A percentile compares a stretch with the other conserved stretches of the same genome.
Evolutionary conservation across 768 basidiomycete genomes (phyloP).

Genomic region (Naematelia aurantialba): DNA sequence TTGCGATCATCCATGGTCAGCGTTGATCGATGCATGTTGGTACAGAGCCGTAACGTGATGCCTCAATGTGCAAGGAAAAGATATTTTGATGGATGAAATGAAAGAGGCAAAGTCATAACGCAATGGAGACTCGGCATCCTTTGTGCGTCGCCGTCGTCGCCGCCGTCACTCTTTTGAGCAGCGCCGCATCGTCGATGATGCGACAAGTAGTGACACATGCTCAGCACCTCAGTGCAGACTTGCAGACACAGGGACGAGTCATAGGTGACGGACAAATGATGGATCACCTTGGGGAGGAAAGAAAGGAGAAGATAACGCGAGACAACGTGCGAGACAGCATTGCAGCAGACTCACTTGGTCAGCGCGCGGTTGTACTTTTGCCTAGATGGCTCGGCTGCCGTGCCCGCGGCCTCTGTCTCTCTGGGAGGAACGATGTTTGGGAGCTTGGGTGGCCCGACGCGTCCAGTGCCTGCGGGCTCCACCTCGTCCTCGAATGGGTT

Average conservation of each 20-base stretch:
- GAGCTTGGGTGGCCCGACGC: neutral
- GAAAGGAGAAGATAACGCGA: conserved; percentile 2
- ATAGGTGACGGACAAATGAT: neutral
- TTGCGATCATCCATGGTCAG: conserved; percentile 12
- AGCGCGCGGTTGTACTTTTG: conserved; percentile 20
- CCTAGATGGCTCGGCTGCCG: conserved; percentile 16
- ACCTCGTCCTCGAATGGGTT: conserved; percentile 34
- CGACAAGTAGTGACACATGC: too few species aligned
- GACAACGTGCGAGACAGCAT: neutral
- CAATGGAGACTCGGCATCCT: conserved; percentile 3
- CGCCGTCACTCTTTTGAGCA: conserved; percentile 6
- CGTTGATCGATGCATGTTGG: neutral
- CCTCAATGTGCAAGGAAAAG: too few species aligned
- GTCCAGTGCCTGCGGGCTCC: conserved; percentile 12
- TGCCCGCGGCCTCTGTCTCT: conserved; percentile 4
- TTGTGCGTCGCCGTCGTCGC: too few species aligned
- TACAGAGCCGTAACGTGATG: neutral
- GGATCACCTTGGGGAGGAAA: neutral
- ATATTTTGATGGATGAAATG: neutral
- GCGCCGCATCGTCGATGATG: neutral
- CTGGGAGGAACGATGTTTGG: neutral
- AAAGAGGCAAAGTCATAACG: neutral
- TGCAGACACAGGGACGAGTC: neutral
- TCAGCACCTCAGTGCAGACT: conserved; percentile 1
- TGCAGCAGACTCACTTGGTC: conserved; percentile 19